These are phyloP conservation scores for Physcia stellaris DNA, from an alignment of 495 filamentous ascomycete genomes.

Conservation along the genomic window DNA sequence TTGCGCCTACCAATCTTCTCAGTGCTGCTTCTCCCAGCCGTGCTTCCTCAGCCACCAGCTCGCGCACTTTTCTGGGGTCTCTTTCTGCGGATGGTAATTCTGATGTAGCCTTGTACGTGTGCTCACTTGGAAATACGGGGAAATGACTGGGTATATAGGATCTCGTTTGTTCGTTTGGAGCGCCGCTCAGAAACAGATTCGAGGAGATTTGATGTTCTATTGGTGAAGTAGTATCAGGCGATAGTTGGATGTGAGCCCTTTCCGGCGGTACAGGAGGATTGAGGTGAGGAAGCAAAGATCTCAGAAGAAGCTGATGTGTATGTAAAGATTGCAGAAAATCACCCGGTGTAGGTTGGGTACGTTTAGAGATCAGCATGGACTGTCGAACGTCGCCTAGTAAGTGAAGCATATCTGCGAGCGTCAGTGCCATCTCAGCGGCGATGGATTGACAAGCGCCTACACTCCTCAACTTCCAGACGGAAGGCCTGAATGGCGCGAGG, in stretches of 20 bases:
- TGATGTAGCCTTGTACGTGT: slow-evolving; percentile 57
- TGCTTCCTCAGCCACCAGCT: slow-evolving; percentile 59
- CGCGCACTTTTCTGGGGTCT: slow-evolving; percentile 58
- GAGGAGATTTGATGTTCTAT: slow-evolving; percentile 29
- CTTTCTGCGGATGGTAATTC: slow-evolving; percentile 51
- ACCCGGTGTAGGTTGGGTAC: slow-evolving; percentile 45
- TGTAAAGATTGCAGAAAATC: slow-evolving; percentile 57
- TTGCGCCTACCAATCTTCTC: slow-evolving; percentile 46
- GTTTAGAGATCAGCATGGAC: slow-evolving; percentile 48
- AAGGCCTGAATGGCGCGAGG: slow-evolving; percentile 46
- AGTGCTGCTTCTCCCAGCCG: slow-evolving; percentile 61
- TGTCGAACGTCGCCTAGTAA: slow-evolving; percentile 41
- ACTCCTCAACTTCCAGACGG: slow-evolving; percentile 44
- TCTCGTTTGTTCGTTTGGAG: slow-evolving; percentile 31
- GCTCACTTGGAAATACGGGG: slow-evolving; percentile 55
- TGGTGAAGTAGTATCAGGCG: slow-evolving; percentile 30
- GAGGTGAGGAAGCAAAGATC: slow-evolving; percentile 25
- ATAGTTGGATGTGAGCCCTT: slow-evolving; percentile 26
- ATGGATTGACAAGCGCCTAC: slow-evolving; percentile 32
- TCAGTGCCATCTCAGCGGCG: no score
- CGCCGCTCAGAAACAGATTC: slow-evolving; percentile 38
- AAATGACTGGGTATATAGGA: slow-evolving; percentile 53
- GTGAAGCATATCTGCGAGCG: slow-evolving; percentile 38
- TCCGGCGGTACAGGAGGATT: slow-evolving; percentile 22
- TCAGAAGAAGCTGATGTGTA: slow-evolving; percentile 21